Evolutionary conservation across 108 stramenopile genomes (phyloP).

Genomic region (Skeletonema tropicum): DNA sequence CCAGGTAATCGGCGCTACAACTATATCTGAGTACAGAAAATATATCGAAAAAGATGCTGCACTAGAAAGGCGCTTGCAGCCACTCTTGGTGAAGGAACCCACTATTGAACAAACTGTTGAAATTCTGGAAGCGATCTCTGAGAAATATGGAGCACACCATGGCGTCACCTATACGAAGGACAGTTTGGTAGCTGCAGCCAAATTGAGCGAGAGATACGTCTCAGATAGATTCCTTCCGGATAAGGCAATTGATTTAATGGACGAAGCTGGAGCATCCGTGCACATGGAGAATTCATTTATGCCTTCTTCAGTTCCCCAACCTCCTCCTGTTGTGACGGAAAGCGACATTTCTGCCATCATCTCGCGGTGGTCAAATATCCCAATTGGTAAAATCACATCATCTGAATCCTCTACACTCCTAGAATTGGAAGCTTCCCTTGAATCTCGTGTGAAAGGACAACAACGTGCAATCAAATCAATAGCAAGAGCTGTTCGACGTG

Average conservation of each 20-base stretch:
- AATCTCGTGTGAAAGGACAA: constrained; percentile 91
- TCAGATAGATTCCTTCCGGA: constrained; percentile 91
- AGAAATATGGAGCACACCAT: constrained; percentile 95
- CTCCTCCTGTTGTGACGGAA: constrained; percentile 95
- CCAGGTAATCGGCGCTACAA: constrained; percentile 98
- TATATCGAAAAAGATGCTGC: constrained; percentile 99
- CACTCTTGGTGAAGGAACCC: constrained; percentile 95
- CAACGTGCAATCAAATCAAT: constrained; percentile 91
- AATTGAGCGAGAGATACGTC: constrained; percentile 95
- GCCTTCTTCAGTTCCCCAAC: constrained; percentile 90
- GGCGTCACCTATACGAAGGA: constrained; percentile 96
- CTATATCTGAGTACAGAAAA: constrained; percentile 96
- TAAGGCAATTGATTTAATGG: constrained; percentile 95
- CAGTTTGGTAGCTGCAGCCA: constrained; percentile 95
- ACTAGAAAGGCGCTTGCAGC: constrained; percentile 97
- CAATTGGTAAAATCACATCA: constrained; percentile 85
- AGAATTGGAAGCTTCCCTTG: constrained; percentile 80
- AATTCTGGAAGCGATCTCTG: constrained; percentile 96
- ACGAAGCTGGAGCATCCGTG: constrained; percentile 94
- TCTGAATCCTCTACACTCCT: constrained; percentile 93
- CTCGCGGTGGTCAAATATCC: constrained; percentile 93
- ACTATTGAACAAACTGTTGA: constrained; percentile 96
- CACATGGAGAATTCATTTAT: constrained; percentile 86
- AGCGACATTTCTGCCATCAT: constrained; percentile 92
- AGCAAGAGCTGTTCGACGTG: constrained; percentile 88